Evolutionary conservation across 805 yeast species (phyloP), one percentile per base, ranked within the genome.

Genomic region (Kodamaea kaohsiungensis): DNA sequence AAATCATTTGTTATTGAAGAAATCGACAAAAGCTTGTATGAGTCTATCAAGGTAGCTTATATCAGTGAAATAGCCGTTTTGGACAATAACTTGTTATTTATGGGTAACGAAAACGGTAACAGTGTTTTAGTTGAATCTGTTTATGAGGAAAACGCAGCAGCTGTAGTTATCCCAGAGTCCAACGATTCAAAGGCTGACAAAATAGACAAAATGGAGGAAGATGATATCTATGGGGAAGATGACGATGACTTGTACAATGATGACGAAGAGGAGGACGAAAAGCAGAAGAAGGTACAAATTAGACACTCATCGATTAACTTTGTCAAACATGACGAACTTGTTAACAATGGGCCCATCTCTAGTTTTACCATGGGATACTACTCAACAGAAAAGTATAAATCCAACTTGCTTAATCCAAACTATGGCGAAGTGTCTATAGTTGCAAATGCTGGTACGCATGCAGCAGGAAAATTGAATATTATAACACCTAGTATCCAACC

Each of bases 401-500:
- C 85, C 53, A 89, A 91, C 46, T 75, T 88, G 27, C 73, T 81
- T 0, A 88, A 88, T 64, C 93, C 96, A 1, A 86, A 85, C 57
- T 74, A 68, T 57, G 76, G 80, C 47, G 95, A 88, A 62, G 72
- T 80, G 15, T 87, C 90, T 6, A 80, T 91, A 2, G 80, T 90
- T 6, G 83, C 87, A 0, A 80, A 90, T 2, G 80, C 88, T 0
- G 97, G 97, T 0, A 76, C 84, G 13, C 84, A 79, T 7, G 59
- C 65, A 0, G 76, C 80, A 6, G 82, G 88, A 10, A 76, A 80
- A 17, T 56, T 92, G 30, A 82, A 86, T 35, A 77, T 87, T 2
- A 78, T 89, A 55, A 80, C 85, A 22, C 89, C 91, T 5, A 77
- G 87, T 2, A 77, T 91, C 12, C 84, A 85, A 55, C 96, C 96